phyloP scores from a whole-genome alignment of 2,329 filamentous ascomycete species.

The Aschersonia sp. region DNA sequence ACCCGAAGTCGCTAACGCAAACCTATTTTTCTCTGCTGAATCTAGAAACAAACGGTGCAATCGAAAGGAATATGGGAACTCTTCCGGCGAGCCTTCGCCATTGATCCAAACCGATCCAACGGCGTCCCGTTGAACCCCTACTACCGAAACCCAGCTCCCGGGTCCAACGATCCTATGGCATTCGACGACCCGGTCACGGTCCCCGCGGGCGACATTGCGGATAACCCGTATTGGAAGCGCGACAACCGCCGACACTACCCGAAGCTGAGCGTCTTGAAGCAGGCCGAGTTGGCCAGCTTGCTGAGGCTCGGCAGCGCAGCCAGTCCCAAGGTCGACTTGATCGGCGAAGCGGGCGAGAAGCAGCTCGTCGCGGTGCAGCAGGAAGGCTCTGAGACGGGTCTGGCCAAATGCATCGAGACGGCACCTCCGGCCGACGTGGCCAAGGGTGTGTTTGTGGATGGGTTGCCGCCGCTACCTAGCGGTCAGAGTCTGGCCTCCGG shows the following conservation, averaged over 20 bases:
- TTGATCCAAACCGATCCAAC: constrained; percentile 80
- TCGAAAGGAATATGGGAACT: constrained; percentile 78
- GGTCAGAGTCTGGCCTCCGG: constrained; percentile 43
- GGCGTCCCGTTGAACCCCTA: constrained; percentile 87
- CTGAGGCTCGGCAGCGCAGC: constrained; percentile 73
- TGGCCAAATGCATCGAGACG: constrained; percentile 59
- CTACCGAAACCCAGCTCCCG: constrained; percentile 66
- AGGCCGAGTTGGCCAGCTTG: constrained; percentile 74
- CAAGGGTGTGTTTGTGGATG: constrained; percentile 55
- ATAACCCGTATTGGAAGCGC: constrained; percentile 62
- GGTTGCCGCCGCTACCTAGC: constrained; percentile 75
- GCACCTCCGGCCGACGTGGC: constrained; percentile 27
- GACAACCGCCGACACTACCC: constrained; percentile 76
- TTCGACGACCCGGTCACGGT: constrained; percentile 41
- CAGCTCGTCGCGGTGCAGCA: constrained; percentile 61
- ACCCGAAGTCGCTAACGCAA: too few species aligned
- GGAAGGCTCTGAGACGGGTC: constrained; percentile 51
- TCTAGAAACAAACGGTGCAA: constrained; percentile 89
- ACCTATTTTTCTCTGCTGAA: too few species aligned
- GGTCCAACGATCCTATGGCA: constrained; percentile 23
- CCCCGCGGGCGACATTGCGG: constrained; percentile 29
- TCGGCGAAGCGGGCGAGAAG: constrained; percentile 47
- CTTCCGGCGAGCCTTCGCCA: constrained; percentile 61
- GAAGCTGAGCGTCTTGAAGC: constrained; percentile 61
- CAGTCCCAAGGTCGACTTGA: constrained; percentile 67